Conservation (phyloP, 2,329 filamentous ascomycete species). For the Exophiala phaeomuriformis region DNA sequence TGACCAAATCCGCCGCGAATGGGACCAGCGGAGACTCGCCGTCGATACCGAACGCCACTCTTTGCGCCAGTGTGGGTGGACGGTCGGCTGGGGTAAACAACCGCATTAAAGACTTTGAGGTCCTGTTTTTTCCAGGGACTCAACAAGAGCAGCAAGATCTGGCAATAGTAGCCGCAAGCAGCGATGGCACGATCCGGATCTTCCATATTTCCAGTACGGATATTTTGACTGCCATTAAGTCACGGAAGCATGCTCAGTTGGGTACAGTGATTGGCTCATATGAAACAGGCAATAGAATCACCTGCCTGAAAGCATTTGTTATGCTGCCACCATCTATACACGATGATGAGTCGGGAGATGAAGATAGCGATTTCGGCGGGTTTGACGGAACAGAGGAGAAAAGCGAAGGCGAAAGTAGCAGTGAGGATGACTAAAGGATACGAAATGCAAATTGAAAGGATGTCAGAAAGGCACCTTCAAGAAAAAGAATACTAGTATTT, state of each 20-base stretch:
- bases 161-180: slow-evolving; percentile 67
- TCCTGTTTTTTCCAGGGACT: slow-evolving; percentile 44
- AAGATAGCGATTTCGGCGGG: slow-evolving; percentile 18
- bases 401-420: slow-evolving; percentile 30
- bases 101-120: slow-evolving; percentile 82
- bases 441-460: not conserved
- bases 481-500: not conserved
- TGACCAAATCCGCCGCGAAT: slow-evolving; percentile 25
- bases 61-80: slow-evolving; percentile 73
- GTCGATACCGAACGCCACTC: slow-evolving; percentile 51
- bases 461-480: not conserved
- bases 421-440: slow-evolving; percentile 18
- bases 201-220: slow-evolving; percentile 53
- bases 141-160: slow-evolving; percentile 32
- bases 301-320: slow-evolving; percentile 75
- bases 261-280: slow-evolving; percentile 68
- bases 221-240: slow-evolving; percentile 21
- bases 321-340: slow-evolving; percentile 58
- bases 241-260: slow-evolving; percentile 38
- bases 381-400: slow-evolving; percentile 23
- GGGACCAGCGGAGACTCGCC: slow-evolving; percentile 41
- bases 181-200: slow-evolving; percentile 74
- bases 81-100: slow-evolving; percentile 57
- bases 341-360: slow-evolving; percentile 32
- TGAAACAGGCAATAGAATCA: slow-evolving; percentile 81